Conservation (phyloP, 2,329 filamentous ascomycete species). For the Xylariales sp. region DNA sequence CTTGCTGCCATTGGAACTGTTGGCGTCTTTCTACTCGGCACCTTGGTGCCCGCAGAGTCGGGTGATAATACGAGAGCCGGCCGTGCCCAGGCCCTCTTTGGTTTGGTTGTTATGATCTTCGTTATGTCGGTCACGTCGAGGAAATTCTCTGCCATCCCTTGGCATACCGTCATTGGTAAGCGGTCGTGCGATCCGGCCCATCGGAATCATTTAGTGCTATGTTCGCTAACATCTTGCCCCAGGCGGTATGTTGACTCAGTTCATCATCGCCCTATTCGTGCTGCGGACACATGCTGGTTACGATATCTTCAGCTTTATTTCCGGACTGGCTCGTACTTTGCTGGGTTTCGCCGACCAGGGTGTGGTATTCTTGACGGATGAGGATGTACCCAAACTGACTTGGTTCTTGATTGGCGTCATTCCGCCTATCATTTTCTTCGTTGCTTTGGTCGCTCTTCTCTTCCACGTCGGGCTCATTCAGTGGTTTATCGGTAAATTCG, state of each 20-base stretch:
- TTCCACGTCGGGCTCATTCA: slow-evolving; percentile 85
- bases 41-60: slow-evolving; percentile 78
- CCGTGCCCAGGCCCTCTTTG: slow-evolving; percentile 83
- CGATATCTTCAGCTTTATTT: slow-evolving; percentile 93
- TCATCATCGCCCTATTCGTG: slow-evolving; percentile 89
- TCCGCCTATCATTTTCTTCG: slow-evolving; percentile 97
- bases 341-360: slow-evolving; percentile 81
- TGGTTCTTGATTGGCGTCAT: slow-evolving; percentile 85
- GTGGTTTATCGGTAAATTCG: slow-evolving; percentile 91
- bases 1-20: slow-evolving; percentile 73
- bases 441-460: slow-evolving; percentile 87
- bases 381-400: slow-evolving; percentile 53
- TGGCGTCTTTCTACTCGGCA: slow-evolving; percentile 79
- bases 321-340: slow-evolving; percentile 76
- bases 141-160: slow-evolving; percentile 72
- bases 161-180: slow-evolving; percentile 80
- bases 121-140: slow-evolving; percentile 77
- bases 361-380: slow-evolving; percentile 75
- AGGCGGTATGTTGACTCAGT: slow-evolving; percentile 86
- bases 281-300: slow-evolving; percentile 82
- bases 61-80: slow-evolving; percentile 82
- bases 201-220: background rate
- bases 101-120: slow-evolving; percentile 76
- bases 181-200: slow-evolving; percentile 6
- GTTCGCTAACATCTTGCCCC: slow-evolving; percentile 18